Base-by-base conservation (phyloP, 768 basidiomycete genomes). In the Podaxis sp. region DNA sequence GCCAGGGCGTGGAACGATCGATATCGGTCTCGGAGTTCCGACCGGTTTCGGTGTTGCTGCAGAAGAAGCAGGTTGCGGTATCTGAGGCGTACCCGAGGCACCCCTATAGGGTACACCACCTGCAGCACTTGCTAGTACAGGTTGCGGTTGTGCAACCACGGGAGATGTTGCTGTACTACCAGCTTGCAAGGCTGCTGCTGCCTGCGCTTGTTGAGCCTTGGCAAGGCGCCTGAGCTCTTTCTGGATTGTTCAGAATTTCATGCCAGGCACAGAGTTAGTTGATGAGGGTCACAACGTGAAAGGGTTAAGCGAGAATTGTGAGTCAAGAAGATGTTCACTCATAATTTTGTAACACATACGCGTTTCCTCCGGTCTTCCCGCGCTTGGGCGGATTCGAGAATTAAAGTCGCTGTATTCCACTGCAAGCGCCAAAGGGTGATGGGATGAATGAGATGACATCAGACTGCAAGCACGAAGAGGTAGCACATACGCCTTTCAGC, bases 361-460 rank as follows among this genome's bases (percentile, higher is more conserved):
- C 88, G 84, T 76, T 84, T 87, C 80, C 87, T 90, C 71, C 89
- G 80, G 75, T 91, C 89, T 73, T 91, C 90, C 60, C 86, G 78
- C 46, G 89, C 90, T 74, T 91, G 90, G 0, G 87, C 84, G 4
- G 88, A 86, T 73, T 89, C 89, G 33, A 82, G 74, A 3, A 91
- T 78, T 24, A 90, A 76, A 7, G 83, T 72, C 59, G 78, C 81
- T 15, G 82, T 75, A 69, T 90, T 91, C 88, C 89, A 91, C 89
- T 91, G 68, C 33, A 40, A 62, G 37, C 10, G 48, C 48, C 49
- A 38, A 38, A 5, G 57, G 61, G 50, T 52, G 61, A 46, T 20
- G n/a, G 13, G 28, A 44, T 52, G 62, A 55, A 59, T 61, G 38
- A 54, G 55, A 56, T 51, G 40, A 65, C 26, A 48, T 51, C 66